These are phyloP conservation scores for Pelagomonas calceolata DNA, from an alignment of 108 stramenopile genomes.

Conservation along the genomic window DNA sequence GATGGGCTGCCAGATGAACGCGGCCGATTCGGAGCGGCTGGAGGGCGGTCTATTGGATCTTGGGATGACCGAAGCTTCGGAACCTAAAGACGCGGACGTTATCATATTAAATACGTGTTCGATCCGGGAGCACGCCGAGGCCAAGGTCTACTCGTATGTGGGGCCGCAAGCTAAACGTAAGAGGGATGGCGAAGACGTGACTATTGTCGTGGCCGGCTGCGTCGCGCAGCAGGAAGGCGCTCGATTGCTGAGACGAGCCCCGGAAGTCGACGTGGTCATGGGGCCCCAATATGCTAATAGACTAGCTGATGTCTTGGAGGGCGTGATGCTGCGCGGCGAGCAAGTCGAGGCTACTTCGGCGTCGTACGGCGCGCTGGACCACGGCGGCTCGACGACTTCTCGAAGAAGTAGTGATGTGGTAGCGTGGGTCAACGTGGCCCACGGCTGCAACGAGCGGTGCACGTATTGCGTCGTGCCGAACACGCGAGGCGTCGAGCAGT, in stretches of 20 bases:
- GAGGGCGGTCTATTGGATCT: slow-evolving; percentile 78
- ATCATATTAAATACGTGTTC: slow-evolving; percentile 88
- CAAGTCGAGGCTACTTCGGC: slow-evolving; percentile 75
- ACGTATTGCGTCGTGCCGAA: slow-evolving; percentile 91
- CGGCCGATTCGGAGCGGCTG: slow-evolving; percentile 88
- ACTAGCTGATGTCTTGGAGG: slow-evolving; percentile 78
- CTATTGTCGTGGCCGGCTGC: slow-evolving; percentile 87
- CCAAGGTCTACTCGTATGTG: slow-evolving; percentile 62
- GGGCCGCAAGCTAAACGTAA: slow-evolving; percentile 34
- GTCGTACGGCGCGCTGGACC: neutral
- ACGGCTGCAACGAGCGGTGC: slow-evolving; percentile 91
- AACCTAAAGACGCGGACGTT: slow-evolving; percentile 31
- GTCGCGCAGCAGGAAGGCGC: slow-evolving; percentile 97
- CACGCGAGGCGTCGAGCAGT: slow-evolving; percentile 80
- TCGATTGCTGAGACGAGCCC: slow-evolving; percentile 62
- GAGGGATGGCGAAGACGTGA: slow-evolving; percentile 66
- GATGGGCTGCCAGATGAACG: slow-evolving; percentile 96
- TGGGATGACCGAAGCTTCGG: slow-evolving; percentile 50
- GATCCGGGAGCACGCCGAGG: slow-evolving; percentile 93
- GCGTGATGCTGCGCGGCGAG: slow-evolving; percentile 70
- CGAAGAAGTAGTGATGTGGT: slow-evolving; percentile 57
- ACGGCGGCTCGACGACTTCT: slow-evolving; percentile 59
- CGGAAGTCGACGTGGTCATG: slow-evolving; percentile 85
- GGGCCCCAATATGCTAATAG: slow-evolving; percentile 93
- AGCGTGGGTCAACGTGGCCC: slow-evolving; percentile 86